phyloP scores from a whole-genome alignment of 2,329 filamentous ascomycete species.

The Neurospora sp. region DNA sequence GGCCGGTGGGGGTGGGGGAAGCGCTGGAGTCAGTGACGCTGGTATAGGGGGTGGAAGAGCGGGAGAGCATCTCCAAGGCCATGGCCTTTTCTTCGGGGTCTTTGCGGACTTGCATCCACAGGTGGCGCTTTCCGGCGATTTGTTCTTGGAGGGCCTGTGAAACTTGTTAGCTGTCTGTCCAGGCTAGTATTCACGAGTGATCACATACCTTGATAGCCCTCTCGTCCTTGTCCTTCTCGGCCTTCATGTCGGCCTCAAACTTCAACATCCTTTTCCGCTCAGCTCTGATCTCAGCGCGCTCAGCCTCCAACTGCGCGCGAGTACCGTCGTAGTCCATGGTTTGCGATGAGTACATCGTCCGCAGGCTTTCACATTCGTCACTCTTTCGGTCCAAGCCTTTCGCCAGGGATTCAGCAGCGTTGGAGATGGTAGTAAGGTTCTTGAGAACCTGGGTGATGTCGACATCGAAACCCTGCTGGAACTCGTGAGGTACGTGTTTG shows the following conservation, averaged over 20 bases:
- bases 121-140: slow-evolving; percentile 11
- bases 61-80: background rate
- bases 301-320: background rate
- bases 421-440: background rate
- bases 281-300: background rate
- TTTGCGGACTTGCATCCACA: slow-evolving; percentile 13
- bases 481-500: background rate
- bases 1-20: background rate
- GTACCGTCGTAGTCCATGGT: background rate
- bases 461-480: slow-evolving; percentile 4
- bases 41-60: background rate
- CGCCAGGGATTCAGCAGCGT: background rate
- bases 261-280: background rate
- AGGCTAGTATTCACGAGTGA: background rate
- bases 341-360: background rate
- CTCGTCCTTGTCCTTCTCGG: slow-evolving; percentile 3
- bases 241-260: background rate
- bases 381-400: background rate
- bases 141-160: slow-evolving; percentile 11
- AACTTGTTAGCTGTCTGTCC: background rate
- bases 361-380: background rate
- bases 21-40: background rate
- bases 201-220: slow-evolving; percentile 6
- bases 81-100: slow-evolving; percentile 7
- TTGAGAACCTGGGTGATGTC: slow-evolving; percentile 5